A percentile compares a stretch with the other conserved stretches of the same genome.
Conservation (phyloP, 2,329 filamentous ascomycete species). For the Zymoseptoria passerinii region DNA sequence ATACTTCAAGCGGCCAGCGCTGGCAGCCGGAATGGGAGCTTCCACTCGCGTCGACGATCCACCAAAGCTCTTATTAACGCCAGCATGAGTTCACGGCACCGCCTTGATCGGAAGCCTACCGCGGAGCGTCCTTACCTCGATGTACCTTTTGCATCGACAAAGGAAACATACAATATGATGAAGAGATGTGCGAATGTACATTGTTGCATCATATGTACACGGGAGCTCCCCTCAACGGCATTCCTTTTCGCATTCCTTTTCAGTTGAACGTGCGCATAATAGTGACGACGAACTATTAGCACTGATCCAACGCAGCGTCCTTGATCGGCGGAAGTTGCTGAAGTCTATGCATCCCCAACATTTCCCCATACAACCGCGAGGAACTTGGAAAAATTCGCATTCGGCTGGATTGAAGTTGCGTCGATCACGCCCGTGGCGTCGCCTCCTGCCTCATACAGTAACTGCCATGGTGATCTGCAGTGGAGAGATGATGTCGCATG, state of each 20-base stretch:
- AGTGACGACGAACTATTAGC: background rate
- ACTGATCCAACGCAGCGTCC: background rate
- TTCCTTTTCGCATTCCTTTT: background rate
- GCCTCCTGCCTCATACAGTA: background rate
- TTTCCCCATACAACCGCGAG: background rate
- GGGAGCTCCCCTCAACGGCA: background rate
- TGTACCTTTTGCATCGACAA: background rate
- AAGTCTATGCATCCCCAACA: background rate
- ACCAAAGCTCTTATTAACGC: too few relatives aligned
- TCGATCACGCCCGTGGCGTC: background rate
- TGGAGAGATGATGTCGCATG: background rate
- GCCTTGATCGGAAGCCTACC: too few relatives aligned
- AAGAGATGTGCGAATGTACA: background rate
- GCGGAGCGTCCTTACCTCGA: too few relatives aligned
- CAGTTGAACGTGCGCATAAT: background rate
- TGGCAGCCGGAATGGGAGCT: background rate
- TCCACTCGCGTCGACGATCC: background rate
- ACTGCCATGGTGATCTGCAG: background rate
- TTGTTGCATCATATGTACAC: background rate
- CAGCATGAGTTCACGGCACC: background rate
- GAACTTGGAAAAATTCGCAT: background rate
- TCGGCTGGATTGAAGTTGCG: background rate
- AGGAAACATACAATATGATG: background rate
- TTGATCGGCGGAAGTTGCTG: background rate
- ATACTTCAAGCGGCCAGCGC: background rate